These are phyloP conservation scores for Larix kaempferi DNA, from an alignment of 75 land plant genomes.

Conservation along the genomic window DNA sequence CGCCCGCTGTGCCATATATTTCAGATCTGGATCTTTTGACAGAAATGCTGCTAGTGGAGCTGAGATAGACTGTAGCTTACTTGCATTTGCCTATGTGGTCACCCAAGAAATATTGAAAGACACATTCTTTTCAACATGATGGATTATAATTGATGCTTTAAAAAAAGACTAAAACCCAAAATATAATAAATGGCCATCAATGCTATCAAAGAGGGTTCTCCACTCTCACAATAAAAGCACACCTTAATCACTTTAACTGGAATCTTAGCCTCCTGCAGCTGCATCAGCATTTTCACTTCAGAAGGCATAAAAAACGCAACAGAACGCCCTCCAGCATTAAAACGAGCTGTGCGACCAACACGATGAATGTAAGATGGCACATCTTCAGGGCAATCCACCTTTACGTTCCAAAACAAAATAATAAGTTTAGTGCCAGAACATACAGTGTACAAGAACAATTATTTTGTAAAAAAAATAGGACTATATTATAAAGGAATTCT, in stretches of 20 bases:
- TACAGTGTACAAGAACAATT: not conserved
- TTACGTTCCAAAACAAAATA: not conserved
- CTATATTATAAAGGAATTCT: not conserved
- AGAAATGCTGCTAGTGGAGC: constrained; percentile 58
- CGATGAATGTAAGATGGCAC: constrained; percentile 87
- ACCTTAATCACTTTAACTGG: constrained; percentile 77
- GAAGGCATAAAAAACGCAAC: constrained; percentile 80
- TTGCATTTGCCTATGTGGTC: constrained; percentile 56
- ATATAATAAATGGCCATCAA: not conserved
- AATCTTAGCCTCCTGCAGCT: constrained; percentile 63
- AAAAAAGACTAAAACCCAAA: not conserved
- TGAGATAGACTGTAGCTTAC: constrained; percentile 65
- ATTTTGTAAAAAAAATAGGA: not conserved
- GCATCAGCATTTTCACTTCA: constrained; percentile 70
- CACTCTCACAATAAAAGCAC: not conserved
- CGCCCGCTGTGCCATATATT: constrained; percentile 78
- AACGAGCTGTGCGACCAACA: constrained; percentile 98
- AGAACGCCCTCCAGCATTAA: constrained; percentile 69
- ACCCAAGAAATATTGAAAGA: not conserved
- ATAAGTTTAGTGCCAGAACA: not conserved
- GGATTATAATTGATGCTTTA: not conserved
- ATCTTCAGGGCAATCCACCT: constrained; percentile 98
- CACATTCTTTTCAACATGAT: not conserved
- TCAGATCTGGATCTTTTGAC: constrained; percentile 77
- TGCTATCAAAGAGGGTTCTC: not conserved